Conservation (phyloP, 1,284 basidiomycete genomes). For the Heliocybe sulcata region DNA sequence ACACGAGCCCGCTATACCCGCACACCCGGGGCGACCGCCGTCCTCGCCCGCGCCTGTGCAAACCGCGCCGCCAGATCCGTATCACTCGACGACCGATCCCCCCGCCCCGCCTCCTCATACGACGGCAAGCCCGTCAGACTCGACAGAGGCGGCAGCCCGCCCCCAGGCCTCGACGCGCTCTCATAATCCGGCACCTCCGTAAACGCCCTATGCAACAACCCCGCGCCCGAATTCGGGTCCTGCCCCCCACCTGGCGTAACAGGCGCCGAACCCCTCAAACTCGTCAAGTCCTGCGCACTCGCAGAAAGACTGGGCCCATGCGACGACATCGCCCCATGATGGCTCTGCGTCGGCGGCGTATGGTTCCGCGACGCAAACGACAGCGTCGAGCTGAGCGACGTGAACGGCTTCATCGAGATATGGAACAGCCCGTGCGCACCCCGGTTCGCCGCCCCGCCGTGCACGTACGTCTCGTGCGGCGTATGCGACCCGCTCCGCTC, state of each 20-base stretch:
- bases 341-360: neutral
- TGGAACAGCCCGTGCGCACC: slow-evolving; percentile 47
- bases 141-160: slow-evolving; percentile 77
- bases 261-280: neutral
- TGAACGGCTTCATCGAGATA: slow-evolving; percentile 58
- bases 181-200: slow-evolving; percentile 82
- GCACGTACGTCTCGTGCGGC: slow-evolving; percentile 37
- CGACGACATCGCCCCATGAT: too few relatives aligned
- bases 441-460: slow-evolving; percentile 40
- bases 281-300: neutral
- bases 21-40: neutral
- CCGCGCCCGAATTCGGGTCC: slow-evolving; percentile 25
- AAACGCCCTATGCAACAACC: slow-evolving; percentile 50
- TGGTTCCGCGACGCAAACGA: slow-evolving; percentile 13
- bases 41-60: slow-evolving; percentile 1
- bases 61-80: slow-evolving; percentile 13
- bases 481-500: slow-evolving; percentile 17
- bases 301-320: neutral
- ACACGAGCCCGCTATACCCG: neutral
- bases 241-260: neutral
- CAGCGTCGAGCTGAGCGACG: slow-evolving; percentile 27
- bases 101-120: slow-evolving; percentile 56
- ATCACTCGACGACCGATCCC: slow-evolving; percentile 9
- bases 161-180: slow-evolving; percentile 70
- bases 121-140: slow-evolving; percentile 70